phyloP scores from a whole-genome alignment of 441 rosid genomes.

The Erodium texanum region DNA sequence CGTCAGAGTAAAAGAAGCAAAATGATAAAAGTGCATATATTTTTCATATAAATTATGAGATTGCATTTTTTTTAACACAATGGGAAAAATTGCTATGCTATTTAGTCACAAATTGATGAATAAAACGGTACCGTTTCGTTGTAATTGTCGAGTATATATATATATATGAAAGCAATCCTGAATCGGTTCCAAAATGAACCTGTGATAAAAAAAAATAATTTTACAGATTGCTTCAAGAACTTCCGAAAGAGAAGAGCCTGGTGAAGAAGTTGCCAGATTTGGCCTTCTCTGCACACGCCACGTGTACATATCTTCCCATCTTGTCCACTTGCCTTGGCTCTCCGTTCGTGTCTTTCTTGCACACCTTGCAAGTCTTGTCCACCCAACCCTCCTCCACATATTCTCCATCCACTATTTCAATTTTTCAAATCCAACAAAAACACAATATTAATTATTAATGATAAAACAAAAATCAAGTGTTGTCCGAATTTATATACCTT shows the following conservation, averaged over 20 bases:
- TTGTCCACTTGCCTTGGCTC: conserved; percentile 76
- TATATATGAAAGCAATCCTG: background rate
- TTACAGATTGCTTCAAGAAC: background rate
- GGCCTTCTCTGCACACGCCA: conserved; percentile 51
- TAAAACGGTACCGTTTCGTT: too few relatives aligned
- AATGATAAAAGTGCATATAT: too few relatives aligned
- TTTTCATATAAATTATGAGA: too few relatives aligned
- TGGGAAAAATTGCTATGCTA: too few relatives aligned
- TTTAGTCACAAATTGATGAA: too few relatives aligned
- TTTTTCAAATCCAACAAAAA: conserved; percentile 7
- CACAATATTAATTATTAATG: background rate
- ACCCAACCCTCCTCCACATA: conserved; percentile 97
- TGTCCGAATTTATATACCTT: conserved; percentile 26
- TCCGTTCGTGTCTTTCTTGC: conserved; percentile 75
- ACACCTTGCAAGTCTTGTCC: conserved; percentile 81
- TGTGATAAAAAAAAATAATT: background rate
- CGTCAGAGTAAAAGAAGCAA: too few relatives aligned
- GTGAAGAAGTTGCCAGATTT: conserved; percentile 65
- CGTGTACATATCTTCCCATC: conserved; percentile 69
- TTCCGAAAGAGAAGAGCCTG: conserved; percentile 40
- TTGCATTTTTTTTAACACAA: too few relatives aligned
- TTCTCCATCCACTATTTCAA: conserved; percentile 61
- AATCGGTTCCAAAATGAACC: background rate
- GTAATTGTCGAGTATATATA: background rate
- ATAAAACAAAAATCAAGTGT: too few relatives aligned